phyloP scores from a whole-genome alignment of 2,329 filamentous ascomycete genomes.

The Lasiodiplodia hormozganensis region DNA sequence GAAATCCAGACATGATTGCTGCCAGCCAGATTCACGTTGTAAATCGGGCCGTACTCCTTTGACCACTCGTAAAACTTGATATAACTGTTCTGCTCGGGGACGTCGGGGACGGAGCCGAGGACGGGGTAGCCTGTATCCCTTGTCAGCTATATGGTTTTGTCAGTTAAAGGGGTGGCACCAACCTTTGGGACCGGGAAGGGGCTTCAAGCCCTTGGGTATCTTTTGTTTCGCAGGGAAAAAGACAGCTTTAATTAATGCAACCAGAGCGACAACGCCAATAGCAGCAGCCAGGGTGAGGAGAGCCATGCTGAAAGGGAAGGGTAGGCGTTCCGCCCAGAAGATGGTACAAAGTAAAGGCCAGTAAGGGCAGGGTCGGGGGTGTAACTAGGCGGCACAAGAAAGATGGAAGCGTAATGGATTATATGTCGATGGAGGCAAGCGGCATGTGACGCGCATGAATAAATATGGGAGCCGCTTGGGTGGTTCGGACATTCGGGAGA shows the following conservation, averaged over 20 bases:
- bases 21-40: conserved; percentile 53
- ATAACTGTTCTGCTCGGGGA: conserved; percentile 52
- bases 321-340: conserved; percentile 1
- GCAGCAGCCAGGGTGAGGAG: conserved; percentile 39
- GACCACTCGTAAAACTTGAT: conserved; percentile 56
- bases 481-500: conserved; percentile 7
- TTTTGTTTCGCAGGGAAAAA: conserved; percentile 13
- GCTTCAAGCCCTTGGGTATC: conserved; percentile 44
- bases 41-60: conserved; percentile 54
- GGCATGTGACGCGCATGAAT: conserved; percentile 9
- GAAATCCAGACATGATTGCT: conserved; percentile 56
- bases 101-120: conserved; percentile 51
- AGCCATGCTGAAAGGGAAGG: conserved; percentile 39
- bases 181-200: conserved; percentile 51
- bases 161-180: conserved; percentile 24
- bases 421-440: not conserved
- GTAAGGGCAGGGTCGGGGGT: not conserved
- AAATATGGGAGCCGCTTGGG: not conserved
- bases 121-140: conserved; percentile 48
- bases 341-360: not conserved
- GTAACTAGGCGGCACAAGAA: conserved; percentile 19
- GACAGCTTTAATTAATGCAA: conserved; percentile 31
- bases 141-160: not conserved
- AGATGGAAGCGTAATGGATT: conserved; percentile 21
- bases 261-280: conserved; percentile 36